A percentile compares a stretch with the other conserved stretches of the same genome.
These are phyloP conservation scores for Nitzschia palea DNA, from an alignment of 108 stramenopile species.

Conservation along the genomic window DNA sequence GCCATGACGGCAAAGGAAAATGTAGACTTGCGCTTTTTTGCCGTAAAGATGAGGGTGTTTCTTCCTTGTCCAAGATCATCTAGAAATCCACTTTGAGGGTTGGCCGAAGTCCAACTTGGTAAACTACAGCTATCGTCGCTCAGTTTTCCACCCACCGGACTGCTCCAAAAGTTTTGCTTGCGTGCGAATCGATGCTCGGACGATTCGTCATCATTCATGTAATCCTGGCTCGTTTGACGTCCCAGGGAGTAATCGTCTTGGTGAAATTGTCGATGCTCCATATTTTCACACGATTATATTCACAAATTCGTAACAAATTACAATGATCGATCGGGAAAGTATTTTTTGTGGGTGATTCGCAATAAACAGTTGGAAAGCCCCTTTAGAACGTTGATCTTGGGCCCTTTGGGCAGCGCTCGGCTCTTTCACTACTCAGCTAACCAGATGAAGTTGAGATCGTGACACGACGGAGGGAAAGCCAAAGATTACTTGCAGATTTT, in stretches of 20 bases:
- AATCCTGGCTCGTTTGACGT: not conserved
- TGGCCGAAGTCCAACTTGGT: slow-evolving; percentile 3
- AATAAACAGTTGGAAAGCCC: too few relatives aligned
- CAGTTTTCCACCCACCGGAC: not conserved
- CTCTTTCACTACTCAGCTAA: too few relatives aligned
- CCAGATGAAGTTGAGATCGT: too few relatives aligned
- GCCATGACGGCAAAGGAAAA: slow-evolving; percentile 30
- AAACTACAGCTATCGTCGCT: slow-evolving; percentile 5
- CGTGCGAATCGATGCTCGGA: not conserved
- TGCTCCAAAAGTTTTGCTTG: not conserved
- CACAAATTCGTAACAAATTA: too few relatives aligned
- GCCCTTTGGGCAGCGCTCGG: too few relatives aligned
- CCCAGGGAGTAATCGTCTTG: not conserved
- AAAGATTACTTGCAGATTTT: too few relatives aligned
- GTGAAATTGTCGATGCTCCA: slow-evolving; percentile 1
- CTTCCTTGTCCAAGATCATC: not conserved
- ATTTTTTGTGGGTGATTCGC: too few relatives aligned
- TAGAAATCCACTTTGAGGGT: not conserved
- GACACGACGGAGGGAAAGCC: too few relatives aligned
- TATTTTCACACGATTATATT: not conserved
- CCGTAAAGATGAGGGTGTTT: slow-evolving; percentile 27
- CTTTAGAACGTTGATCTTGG: too few relatives aligned
- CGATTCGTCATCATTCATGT: not conserved
- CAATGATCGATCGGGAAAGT: too few relatives aligned
- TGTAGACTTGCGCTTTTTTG: slow-evolving; percentile 27